Evolutionary conservation across 164 flowering plant species (phyloP).

Genomic region (Chimonanthus salicifolius): DNA sequence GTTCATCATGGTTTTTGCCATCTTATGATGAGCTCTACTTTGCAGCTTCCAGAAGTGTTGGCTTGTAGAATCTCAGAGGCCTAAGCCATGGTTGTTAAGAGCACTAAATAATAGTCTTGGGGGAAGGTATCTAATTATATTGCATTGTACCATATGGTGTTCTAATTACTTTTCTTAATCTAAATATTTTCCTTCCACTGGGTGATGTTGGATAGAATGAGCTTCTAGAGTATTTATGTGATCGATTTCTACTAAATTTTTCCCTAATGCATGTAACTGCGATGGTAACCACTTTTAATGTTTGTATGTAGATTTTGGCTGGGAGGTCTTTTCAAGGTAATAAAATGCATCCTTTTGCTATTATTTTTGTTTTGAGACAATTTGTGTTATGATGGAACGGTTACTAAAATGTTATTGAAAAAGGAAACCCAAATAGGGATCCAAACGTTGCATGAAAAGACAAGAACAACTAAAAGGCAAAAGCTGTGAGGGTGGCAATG

Average conservation of each 20-base stretch:
- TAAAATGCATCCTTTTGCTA: not conserved
- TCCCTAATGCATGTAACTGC: not conserved
- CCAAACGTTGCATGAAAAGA: no score
- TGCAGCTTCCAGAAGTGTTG: slow-evolving; percentile 78
- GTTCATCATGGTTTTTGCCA: not conserved
- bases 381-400: no score
- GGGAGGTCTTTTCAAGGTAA: slow-evolving; percentile 97
- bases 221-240: not conserved
- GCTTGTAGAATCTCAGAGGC: slow-evolving; percentile 63
- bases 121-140: slow-evolving; percentile 48
- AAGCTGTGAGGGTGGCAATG: no score
- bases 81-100: slow-evolving; percentile 93
- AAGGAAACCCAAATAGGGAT: no score
- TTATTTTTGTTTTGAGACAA: not conserved
- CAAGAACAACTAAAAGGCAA: no score
- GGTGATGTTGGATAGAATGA: not conserved
- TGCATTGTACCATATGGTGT: not conserved
- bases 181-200: not conserved
- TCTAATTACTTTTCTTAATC: not conserved
- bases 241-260: not conserved
- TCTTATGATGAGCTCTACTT: slow-evolving; percentile 12
- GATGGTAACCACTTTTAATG: slow-evolving; percentile 12
- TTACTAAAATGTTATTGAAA: no score
- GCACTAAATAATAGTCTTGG: slow-evolving; percentile 81
- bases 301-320: slow-evolving; percentile 73